These are phyloP conservation scores for Phytophthora crassamura DNA, from an alignment of 352 stramenopile species.

Conservation along the genomic window DNA sequence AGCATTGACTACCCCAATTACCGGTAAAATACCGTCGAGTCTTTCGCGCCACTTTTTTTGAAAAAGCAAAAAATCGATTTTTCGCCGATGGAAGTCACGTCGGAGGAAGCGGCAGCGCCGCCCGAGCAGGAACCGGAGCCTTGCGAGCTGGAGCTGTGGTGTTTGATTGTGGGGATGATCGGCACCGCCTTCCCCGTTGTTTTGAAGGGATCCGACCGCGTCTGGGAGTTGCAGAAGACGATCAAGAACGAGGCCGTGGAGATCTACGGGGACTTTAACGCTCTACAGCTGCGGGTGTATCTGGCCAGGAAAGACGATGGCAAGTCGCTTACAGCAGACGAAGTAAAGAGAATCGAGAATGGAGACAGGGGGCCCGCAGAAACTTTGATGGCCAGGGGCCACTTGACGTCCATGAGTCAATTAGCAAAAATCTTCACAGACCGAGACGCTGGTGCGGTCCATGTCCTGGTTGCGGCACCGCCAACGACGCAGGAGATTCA, in stretches of 20 bases:
- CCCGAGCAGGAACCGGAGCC: conserved; percentile 5
- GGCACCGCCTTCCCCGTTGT: conserved; percentile 34
- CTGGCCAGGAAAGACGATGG: conserved; percentile 28
- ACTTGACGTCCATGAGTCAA: conserved; percentile 30
- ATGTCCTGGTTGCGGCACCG: conserved; percentile 28
- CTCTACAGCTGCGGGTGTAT: conserved; percentile 26
- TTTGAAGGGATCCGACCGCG: conserved; percentile 22
- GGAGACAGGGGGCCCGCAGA: conserved; percentile 15
- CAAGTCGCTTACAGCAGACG: conserved; percentile 20
- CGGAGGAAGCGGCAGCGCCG: conserved; percentile 11
- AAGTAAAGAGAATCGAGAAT: conserved; percentile 30
- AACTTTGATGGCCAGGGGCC: conserved; percentile 19
- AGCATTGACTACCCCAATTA: background rate
- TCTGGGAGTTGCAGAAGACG: conserved; percentile 38
- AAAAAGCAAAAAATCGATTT: conserved; percentile 10
- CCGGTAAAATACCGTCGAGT: background rate
- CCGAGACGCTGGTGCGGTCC: conserved; percentile 11
- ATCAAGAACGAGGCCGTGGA: conserved; percentile 37
- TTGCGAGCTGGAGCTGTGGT: conserved; percentile 29
- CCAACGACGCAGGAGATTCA: conserved; percentile 4
- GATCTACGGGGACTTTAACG: conserved; percentile 37
- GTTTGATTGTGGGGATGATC: conserved; percentile 37
- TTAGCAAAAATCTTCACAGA: conserved; percentile 24
- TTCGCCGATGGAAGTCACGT: background rate
- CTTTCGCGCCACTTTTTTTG: conserved; percentile 13